phyloP scores from a whole-genome alignment of 164 flowering plant genomes.

The Magnolia changhungtana region DNA sequence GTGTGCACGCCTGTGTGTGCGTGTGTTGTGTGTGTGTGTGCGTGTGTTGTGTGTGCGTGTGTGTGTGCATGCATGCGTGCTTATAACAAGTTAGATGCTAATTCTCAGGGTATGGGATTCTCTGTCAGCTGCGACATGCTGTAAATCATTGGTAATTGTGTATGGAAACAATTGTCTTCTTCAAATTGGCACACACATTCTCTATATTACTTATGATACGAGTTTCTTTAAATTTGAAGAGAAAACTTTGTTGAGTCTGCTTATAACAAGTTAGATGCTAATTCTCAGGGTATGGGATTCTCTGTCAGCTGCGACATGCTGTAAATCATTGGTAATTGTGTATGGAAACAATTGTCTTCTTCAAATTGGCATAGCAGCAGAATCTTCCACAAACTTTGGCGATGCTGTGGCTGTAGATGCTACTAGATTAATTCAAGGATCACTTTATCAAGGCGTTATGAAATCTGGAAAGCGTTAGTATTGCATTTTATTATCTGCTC shows the following conservation, averaged over 20 bases:
- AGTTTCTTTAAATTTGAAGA: background rate
- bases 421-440: conserved; percentile 57
- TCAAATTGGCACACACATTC: conserved; percentile 50
- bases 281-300: conserved; percentile 82
- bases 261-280: conserved; percentile 4
- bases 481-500: background rate
- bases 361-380: conserved; percentile 79
- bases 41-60: too few species aligned
- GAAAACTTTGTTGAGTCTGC: background rate
- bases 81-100: background rate
- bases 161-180: conserved; percentile 56
- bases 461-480: conserved; percentile 79
- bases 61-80: too few species aligned
- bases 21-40: too few species aligned
- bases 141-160: conserved; percentile 72
- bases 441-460: conserved; percentile 56
- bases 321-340: conserved; percentile 72
- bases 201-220: background rate
- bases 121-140: conserved; percentile 70
- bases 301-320: conserved; percentile 70
- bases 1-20: accelerated
- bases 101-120: conserved; percentile 82
- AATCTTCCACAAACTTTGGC: conserved; percentile 34
- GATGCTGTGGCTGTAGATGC: conserved; percentile 57
- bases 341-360: conserved; percentile 56